Conservation (phyloP, 257 asterid species). For the Oldenlandia corymbosa region DNA sequence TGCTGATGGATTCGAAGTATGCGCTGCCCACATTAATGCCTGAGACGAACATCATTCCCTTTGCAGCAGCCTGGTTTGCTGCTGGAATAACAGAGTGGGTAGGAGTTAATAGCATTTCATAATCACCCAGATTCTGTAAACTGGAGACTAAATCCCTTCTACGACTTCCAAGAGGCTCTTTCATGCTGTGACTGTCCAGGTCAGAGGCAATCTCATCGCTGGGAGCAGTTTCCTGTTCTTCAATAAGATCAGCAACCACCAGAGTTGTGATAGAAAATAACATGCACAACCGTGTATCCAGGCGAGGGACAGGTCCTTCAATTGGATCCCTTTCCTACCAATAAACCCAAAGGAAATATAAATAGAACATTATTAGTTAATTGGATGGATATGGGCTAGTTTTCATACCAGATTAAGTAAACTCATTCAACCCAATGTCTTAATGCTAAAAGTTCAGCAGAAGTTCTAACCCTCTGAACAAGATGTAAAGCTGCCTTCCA, state of each 20-base stretch:
- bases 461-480: conserved; percentile 79
- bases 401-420: not conserved
- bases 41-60: conserved; percentile 74
- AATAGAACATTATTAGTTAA: not conserved
- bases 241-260: conserved; percentile 82
- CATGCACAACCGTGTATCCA: conserved; percentile 90
- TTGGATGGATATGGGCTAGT: not conserved
- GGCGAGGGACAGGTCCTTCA: conserved; percentile 95
- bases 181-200: conserved; percentile 24
- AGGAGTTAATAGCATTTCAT: conserved; percentile 74
- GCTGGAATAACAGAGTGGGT: conserved; percentile 65
- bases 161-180: conserved; percentile 39
- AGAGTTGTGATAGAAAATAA: conserved; percentile 79
- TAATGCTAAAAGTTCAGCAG: too few relatives aligned
- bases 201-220: conserved; percentile 29
- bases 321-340: conserved; percentile 92
- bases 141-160: conserved; percentile 62
- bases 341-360: not conserved
- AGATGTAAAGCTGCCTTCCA: conserved; percentile 97
- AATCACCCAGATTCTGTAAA: conserved; percentile 65
- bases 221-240: conserved; percentile 64
- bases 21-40: conserved; percentile 46
- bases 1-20: conserved; percentile 64
- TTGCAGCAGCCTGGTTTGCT: conserved; percentile 91
- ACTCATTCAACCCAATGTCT: not conserved